Conservation (phyloP, 768 basidiomycete genomes). For the Tulasnella calospora region DNA sequence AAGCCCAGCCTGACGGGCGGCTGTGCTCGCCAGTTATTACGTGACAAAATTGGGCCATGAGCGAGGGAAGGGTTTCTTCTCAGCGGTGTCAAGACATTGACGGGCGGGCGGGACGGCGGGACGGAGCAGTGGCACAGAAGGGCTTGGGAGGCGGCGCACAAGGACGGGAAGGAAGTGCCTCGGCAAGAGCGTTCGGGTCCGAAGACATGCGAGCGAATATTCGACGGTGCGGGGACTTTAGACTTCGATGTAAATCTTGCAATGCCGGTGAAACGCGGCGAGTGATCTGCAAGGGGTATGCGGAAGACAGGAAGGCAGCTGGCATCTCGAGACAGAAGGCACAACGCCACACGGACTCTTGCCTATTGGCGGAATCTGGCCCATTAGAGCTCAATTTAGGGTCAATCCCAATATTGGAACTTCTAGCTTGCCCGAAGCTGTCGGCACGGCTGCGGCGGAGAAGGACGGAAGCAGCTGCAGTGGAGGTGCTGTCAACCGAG, state of each 20-base stretch:
- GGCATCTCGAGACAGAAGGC: not conserved
- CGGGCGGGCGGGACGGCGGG: not conserved
- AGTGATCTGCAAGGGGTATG: not conserved
- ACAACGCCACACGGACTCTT: not conserved
- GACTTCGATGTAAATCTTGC: not conserved
- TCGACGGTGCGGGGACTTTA: not conserved
- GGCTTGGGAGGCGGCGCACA: not conserved
- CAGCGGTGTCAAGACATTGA: not conserved
- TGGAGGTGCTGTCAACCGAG: too few species aligned
- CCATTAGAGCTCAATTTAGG: too few species aligned
- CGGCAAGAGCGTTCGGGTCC: not conserved
- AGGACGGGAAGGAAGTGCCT: not conserved
- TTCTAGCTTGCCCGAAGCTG: too few species aligned
- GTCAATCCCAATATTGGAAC: too few species aligned
- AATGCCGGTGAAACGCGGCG: not conserved
- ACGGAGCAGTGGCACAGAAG: not conserved
- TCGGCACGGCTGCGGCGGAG: too few species aligned
- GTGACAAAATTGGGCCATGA: not conserved
- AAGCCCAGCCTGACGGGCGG: not conserved
- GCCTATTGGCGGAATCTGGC: not conserved
- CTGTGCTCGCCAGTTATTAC: not conserved
- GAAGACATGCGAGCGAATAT: not conserved
- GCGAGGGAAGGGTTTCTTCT: not conserved
- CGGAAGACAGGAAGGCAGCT: not conserved
- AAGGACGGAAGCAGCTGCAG: too few species aligned